These are phyloP conservation scores for Penicillium sp. DNA, from an alignment of 2,329 filamentous ascomycete genomes.

Conservation along the genomic window DNA sequence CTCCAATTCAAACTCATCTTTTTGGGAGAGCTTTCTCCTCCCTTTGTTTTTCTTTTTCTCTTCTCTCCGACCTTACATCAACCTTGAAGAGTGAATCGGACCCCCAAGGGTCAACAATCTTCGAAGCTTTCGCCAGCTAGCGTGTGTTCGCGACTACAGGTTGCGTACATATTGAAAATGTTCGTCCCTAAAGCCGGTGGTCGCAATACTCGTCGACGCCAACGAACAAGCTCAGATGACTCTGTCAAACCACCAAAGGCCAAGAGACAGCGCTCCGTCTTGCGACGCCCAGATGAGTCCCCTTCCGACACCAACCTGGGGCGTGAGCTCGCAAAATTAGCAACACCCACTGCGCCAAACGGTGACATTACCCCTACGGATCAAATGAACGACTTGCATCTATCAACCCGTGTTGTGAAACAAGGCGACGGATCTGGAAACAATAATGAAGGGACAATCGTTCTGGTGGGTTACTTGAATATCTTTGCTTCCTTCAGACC, in stretches of 20 bases:
- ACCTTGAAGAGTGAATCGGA: neutral
- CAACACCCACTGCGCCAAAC: slow-evolving; percentile 13
- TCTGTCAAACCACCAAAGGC: slow-evolving; percentile 46
- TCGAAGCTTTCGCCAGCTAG: slow-evolving; percentile 6
- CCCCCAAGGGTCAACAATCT: slow-evolving; percentile 5
- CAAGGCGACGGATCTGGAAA: slow-evolving; percentile 36
- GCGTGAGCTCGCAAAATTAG: slow-evolving; percentile 19
- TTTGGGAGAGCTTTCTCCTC: slow-evolving; percentile 1
- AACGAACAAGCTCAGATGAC: slow-evolving; percentile 47
- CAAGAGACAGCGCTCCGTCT: slow-evolving; percentile 49
- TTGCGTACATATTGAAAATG: slow-evolving; percentile 29
- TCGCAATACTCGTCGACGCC: slow-evolving; percentile 41
- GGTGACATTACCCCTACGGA: slow-evolving; percentile 17
- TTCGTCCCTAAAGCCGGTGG: slow-evolving; percentile 40
- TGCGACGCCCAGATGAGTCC: slow-evolving; percentile 40
- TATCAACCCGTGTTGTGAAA: slow-evolving; percentile 41
- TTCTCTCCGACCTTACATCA: neutral
- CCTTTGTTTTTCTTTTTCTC: neutral
- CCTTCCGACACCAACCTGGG: slow-evolving; percentile 22
- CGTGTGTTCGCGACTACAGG: neutral
- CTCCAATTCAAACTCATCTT: slow-evolving; percentile 10
- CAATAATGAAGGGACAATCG: slow-evolving; percentile 35
- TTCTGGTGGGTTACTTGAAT: slow-evolving; percentile 34
- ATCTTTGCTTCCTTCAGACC: slow-evolving; percentile 1
- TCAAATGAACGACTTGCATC: slow-evolving; percentile 29